Conservation (phyloP, 2,329 filamentous ascomycete genomes). For the Chrysosporium queenslandicum region DNA sequence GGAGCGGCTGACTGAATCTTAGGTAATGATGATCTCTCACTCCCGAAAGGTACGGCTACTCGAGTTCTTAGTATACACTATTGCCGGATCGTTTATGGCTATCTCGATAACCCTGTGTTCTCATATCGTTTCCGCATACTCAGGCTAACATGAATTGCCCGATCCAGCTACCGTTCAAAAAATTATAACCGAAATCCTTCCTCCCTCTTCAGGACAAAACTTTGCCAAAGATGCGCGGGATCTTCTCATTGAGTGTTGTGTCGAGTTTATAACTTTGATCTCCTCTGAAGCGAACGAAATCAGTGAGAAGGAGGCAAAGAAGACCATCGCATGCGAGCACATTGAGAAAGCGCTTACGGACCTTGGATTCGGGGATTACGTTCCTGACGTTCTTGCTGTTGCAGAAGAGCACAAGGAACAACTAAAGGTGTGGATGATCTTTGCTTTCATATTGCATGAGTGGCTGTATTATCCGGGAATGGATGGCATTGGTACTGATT, state of each 20-base stretch:
- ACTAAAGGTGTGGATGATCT: conserved; percentile 57
- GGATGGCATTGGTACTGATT: neutral
- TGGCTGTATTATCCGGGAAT: too few relatives aligned
- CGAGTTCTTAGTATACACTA: neutral
- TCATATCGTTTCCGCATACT: neutral
- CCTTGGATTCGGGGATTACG: conserved; percentile 85
- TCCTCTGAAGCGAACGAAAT: conserved; percentile 99
- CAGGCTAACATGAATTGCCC: neutral
- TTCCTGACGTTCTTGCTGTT: conserved; percentile 74
- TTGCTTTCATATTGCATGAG: too few relatives aligned
- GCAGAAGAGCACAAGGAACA: conserved; percentile 87
- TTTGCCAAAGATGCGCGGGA: conserved; percentile 95
- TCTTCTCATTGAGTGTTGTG: conserved; percentile 93
- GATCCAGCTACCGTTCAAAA: conserved; percentile 56
- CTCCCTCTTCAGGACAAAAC: conserved; percentile 62
- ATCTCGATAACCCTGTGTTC: too few relatives aligned
- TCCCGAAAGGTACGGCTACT: conserved; percentile 44
- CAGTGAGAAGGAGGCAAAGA: conserved; percentile 96
- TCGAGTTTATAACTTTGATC: conserved; percentile 96
- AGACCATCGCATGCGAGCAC: conserved; percentile 97
- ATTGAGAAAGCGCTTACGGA: conserved; percentile 90
- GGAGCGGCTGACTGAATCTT: conserved; percentile 6
- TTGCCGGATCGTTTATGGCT: neutral
- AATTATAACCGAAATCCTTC: conserved; percentile 90
- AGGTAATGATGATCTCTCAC: conserved; percentile 51